These are phyloP conservation scores for Coix lacrymajobi DNA, from an alignment of 176 grass and related monocot species.

Conservation along the genomic window DNA sequence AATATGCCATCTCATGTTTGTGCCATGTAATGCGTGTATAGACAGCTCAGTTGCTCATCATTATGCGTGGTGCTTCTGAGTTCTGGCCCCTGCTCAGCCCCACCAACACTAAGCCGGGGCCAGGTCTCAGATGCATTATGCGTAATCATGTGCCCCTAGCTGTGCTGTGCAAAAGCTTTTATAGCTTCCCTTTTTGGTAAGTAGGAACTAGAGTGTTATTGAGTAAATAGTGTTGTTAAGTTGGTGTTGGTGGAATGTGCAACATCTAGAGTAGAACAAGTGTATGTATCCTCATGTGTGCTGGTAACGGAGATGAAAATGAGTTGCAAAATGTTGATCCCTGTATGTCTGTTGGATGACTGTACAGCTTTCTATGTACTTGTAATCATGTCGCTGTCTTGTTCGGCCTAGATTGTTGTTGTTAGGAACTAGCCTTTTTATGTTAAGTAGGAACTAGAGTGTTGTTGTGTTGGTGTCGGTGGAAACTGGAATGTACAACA, in stretches of 20 bases:
- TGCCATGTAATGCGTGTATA: background rate
- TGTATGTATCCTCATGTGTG: slow-evolving; percentile 1
- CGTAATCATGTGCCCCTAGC: slow-evolving; percentile 18
- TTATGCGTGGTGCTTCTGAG: slow-evolving; percentile 1
- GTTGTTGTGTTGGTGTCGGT: background rate
- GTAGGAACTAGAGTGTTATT: background rate
- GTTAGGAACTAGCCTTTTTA: background rate
- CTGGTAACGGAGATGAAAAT: background rate
- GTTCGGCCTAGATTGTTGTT: background rate
- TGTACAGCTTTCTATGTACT: background rate
- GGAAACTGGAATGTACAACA: background rate
- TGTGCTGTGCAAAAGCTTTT: background rate
- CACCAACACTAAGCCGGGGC: background rate
- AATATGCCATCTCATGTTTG: background rate
- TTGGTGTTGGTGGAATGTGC: background rate
- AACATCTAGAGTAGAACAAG: background rate
- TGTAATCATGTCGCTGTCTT: background rate
- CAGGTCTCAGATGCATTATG: background rate
- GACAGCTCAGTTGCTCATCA: background rate
- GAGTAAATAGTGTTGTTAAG: background rate
- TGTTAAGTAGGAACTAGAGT: background rate
- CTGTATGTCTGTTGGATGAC: background rate
- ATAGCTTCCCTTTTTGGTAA: background rate
- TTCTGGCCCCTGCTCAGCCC: slow-evolving; percentile 15
- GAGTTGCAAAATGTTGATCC: background rate